Base-by-base conservation (phyloP, 2,329 filamentous ascomycete genomes). In the Aurifilum marmelostoma region DNA sequence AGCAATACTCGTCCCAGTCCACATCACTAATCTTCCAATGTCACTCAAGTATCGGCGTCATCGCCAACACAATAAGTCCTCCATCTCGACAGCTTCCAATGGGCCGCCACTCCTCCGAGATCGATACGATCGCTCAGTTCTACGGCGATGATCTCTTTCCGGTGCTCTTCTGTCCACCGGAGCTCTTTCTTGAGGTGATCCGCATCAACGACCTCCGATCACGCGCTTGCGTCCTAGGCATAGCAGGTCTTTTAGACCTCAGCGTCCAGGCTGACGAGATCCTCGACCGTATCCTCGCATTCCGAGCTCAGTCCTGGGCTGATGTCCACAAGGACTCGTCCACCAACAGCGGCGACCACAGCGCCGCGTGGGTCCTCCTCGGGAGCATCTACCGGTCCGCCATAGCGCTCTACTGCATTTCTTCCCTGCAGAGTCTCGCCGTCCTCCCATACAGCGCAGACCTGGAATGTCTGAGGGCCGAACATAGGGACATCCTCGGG, bases 121-220 rank as follows among this genome's bases (percentile, higher is more conserved):
- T 78, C 12, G 73, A 77, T 8, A 68, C 73, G 37, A 70, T 78
- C 1, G 16, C 76, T 16, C 34, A 75, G 3, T 34, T 73, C 1
- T 76, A 75, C 62, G 62, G 65, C 32, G 37, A 63, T 7, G 71
- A 60, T 0, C 37, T 71, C 7, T 73, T 72, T 24, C 70, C 73
- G 1, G 77, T 78, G 62, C 73, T 75, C 3, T 73, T 76, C 63
- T 80, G 74, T 47, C 79, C 80, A 0, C 69, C 73, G 3, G 56
- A 73, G 0, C 72, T 82, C 0, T 80, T 82, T 34, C 63, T 69
- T 21, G 76, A 79, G 47, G 75, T 79, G 9, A 73, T 80, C 60
- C 74, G 70, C 50, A 79, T 81, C 64, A 82, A 80, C 66, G 66
- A 78, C 61, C 72, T 82, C 32, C 78, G 80, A 3, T 64, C 67